Evolutionary conservation across 108 stramenopile species (phyloP), one percentile per base, ranked within the genome.

Genomic region (Nitzschia palea): DNA sequence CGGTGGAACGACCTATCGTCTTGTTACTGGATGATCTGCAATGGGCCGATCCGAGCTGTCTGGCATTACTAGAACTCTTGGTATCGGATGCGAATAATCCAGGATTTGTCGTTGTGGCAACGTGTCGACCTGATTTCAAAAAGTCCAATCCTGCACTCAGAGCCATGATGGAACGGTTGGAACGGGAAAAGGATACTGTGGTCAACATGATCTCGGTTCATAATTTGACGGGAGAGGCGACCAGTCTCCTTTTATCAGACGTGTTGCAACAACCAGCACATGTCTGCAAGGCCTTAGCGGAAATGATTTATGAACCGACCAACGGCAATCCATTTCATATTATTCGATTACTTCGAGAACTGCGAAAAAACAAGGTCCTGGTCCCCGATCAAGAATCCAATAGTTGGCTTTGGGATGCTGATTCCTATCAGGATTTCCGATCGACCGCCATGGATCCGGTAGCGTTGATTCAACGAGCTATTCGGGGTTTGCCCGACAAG

Each of bases 1-100:
- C n/a, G n/a, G n/a, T n/a, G 5, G n/a, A n/a, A n/a, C n/a, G n/a
- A n/a, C 65, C 65, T n/a, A 18, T 75, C 0, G 61, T 69, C 9
- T 35, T 75, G 34, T 36, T 68, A 8, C 37, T 75, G 17, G 74
- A 69, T 44, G 68, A 69, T 53, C 30, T 75, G 61, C 68, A 75
- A 23, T 75, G 68, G 74, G 42, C 52, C 28, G 74, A 70, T 52
- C 18, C 20, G 0, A 64, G 54, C 30, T 62, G 70, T 20, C 36
- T 77, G 33, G 60, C 51, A 32, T 26, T 70, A 14, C 3, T 77
- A 27, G n/a, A n/a, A n/a, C n/a, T n/a, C n/a, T n/a, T n/a, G n/a
- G n/a, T n/a, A n/a, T n/a, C n/a, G n/a, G 27, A 23, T 20, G 29
- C 50, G 22, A 60, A 10, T 14, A 55, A 43, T 30, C 44, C 18